Conservation (phyloP, 179 eudicot species). For the Corrigiola litoralis region DNA sequence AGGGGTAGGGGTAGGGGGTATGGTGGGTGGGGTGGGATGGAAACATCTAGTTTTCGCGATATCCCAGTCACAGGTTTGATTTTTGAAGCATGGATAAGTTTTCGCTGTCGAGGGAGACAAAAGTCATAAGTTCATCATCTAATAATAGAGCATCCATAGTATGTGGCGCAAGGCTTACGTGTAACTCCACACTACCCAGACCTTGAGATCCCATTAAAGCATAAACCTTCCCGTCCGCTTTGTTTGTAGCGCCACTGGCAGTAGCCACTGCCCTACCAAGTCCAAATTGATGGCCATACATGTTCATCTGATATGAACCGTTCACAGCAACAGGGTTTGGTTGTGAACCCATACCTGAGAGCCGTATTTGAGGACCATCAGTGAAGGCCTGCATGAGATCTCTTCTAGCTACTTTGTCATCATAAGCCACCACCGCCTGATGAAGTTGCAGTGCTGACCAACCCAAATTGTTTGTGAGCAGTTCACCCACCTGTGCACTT, state of each 20-base stretch:
- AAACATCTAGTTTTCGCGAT: too few species aligned
- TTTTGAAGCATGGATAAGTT: too few species aligned
- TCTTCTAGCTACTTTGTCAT: not conserved
- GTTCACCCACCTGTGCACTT: not conserved
- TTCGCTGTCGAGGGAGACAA: not conserved
- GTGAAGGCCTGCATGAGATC: not conserved
- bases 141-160: not conserved
- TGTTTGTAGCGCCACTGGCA: not conserved
- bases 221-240: slow-evolving; percentile 2
- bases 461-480: not conserved
- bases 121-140: slow-evolving; percentile 3
- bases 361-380: not conserved
- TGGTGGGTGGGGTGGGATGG: too few species aligned
- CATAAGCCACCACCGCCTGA: not conserved
- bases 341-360: not conserved
- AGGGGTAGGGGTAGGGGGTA: too few species aligned
- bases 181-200: slow-evolving; percentile 8
- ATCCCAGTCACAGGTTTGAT: too few species aligned
- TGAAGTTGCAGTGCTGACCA: slow-evolving; percentile 10
- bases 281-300: not conserved
- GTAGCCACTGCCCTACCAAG: not conserved
- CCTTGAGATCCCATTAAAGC: not conserved
- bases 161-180: slow-evolving; percentile 1
- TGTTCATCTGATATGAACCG: not conserved
- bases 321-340: not conserved